Conservation (phyloP, 2,329 filamentous ascomycete genomes). For the Fusarium abutilonis region DNA sequence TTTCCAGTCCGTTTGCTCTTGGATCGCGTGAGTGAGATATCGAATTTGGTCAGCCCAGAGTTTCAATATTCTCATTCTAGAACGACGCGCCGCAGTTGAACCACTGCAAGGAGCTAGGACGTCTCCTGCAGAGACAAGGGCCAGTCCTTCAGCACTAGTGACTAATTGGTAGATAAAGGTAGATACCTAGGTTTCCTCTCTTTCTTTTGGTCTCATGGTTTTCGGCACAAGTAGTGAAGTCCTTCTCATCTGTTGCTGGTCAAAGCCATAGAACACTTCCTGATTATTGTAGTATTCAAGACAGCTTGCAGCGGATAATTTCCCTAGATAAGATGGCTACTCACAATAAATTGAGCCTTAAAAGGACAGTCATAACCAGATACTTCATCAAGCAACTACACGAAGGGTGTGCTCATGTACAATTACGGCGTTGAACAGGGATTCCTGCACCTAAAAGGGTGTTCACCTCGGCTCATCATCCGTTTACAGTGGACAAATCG, state of each 20-base stretch:
- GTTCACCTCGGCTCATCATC: slow-evolving; percentile 28
- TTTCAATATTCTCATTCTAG: slow-evolving; percentile 18
- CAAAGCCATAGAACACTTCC: no score
- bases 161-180: no score
- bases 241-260: no score
- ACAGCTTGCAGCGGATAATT: slow-evolving; percentile 11
- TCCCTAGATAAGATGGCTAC: slow-evolving; percentile 14
- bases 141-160: background rate
- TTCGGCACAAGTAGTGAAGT: no score
- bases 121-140: background rate
- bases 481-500: slow-evolving; percentile 24
- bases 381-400: background rate
- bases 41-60: background rate
- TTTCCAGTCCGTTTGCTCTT: slow-evolving; percentile 9
- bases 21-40: slow-evolving; percentile 3
- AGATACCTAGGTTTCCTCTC: no score
- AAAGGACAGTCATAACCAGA: slow-evolving; percentile 6
- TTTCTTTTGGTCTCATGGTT: background rate
- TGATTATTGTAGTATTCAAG: background rate
- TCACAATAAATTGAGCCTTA: slow-evolving; percentile 1
- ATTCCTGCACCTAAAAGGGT: slow-evolving; percentile 16
- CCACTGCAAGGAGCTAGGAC: slow-evolving; percentile 16
- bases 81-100: slow-evolving; percentile 12
- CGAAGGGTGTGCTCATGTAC: slow-evolving; percentile 27
- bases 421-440: slow-evolving; percentile 35